These are phyloP conservation scores for Erucastrum elatum DNA, from an alignment of 345 rosid genomes.

Conservation along the genomic window DNA sequence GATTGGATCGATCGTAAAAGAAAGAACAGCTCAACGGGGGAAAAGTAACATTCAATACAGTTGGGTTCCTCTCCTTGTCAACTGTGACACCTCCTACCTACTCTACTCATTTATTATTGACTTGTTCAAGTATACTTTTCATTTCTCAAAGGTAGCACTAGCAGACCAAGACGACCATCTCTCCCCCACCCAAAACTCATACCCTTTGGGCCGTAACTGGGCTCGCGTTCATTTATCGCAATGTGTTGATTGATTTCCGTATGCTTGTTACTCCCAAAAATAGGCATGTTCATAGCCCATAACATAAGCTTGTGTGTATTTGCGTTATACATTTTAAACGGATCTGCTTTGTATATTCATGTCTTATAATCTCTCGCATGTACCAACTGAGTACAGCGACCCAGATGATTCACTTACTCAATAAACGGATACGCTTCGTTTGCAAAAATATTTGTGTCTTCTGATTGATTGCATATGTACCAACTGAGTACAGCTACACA, in stretches of 20 bases:
- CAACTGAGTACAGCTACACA: background rate
- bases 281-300: background rate
- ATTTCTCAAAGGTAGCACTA: background rate
- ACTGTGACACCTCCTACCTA: slow-evolving; percentile 19
- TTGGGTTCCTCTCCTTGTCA: slow-evolving; percentile 26
- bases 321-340: slow-evolving; percentile 11
- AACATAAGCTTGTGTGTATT: background rate
- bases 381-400: slow-evolving; percentile 28
- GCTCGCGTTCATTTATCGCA: background rate
- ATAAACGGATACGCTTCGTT: slow-evolving; percentile 19
- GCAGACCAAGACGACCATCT: background rate
- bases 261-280: background rate
- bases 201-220: background rate
- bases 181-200: background rate
- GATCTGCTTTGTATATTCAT: slow-evolving; percentile 5
- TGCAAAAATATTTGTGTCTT: background rate
- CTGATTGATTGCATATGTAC: background rate
- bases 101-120: slow-evolving; percentile 23
- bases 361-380: background rate
- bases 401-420: background rate
- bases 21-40: background rate
- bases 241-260: background rate
- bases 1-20: background rate
- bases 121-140: background rate
- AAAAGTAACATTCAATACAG: background rate